A percentile compares a stretch with the other conserved stretches of the same genome.
phyloP scores from a whole-genome alignment of 2,329 filamentous ascomycete genomes.

The Penicillium janthinellum region DNA sequence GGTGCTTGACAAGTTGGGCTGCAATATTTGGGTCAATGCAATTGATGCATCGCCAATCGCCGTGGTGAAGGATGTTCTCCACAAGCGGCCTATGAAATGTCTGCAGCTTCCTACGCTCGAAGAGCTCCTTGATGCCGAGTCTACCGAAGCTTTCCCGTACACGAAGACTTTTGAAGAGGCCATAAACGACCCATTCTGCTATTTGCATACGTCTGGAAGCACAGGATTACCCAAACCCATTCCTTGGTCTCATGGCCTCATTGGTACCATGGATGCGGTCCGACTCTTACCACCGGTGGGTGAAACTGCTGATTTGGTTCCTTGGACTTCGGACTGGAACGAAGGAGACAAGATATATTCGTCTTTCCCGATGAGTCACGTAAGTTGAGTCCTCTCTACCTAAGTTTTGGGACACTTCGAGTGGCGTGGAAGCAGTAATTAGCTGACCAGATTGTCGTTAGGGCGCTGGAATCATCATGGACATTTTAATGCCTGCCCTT shows the following conservation, averaged over 20 bases:
- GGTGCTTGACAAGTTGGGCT: not conserved
- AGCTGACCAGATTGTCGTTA: not conserved
- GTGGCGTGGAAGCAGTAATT: not conserved
- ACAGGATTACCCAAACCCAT: conserved; percentile 43
- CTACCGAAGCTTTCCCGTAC: conserved; percentile 18
- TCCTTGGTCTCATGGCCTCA: conserved; percentile 27
- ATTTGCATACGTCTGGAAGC: conserved; percentile 40
- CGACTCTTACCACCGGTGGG: conserved; percentile 11
- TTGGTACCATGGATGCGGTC: conserved; percentile 18
- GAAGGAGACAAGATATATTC: conserved; percentile 7
- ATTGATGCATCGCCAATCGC: conserved; percentile 3
- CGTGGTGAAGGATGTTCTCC: conserved; percentile 4
- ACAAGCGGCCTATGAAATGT: conserved; percentile 6
- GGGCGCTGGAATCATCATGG: conserved; percentile 8
- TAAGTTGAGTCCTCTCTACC: not conserved
- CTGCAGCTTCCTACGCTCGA: conserved; percentile 6
- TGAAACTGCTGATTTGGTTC: conserved; percentile 5
- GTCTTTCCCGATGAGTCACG: conserved; percentile 7
- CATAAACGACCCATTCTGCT: conserved; percentile 35
- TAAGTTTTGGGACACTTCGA: not conserved
- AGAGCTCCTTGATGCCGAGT: conserved; percentile 1
- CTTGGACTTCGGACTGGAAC: conserved; percentile 10
- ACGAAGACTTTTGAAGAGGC: conserved; percentile 37
- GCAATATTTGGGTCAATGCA: conserved; percentile 8
- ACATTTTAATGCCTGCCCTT: conserved; percentile 8